Evolutionary conservation across 1,284 basidiomycete genomes (phyloP).

Genomic region (Trichosporon faecale): DNA sequence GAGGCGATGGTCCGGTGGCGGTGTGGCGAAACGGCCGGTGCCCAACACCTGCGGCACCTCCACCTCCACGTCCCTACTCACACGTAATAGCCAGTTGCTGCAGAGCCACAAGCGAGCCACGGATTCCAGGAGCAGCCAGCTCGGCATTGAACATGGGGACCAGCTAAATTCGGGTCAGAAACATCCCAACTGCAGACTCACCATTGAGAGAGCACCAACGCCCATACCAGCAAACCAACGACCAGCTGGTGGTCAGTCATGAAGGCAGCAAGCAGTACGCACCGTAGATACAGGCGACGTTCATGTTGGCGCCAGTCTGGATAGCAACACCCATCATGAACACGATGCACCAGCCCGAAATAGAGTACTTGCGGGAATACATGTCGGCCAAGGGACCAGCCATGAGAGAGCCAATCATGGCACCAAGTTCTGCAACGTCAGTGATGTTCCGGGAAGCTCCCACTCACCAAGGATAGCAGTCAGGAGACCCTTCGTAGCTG

Average conservation of each 20-base stretch:
- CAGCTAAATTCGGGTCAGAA: constrained; percentile 14
- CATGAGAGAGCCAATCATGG: constrained; percentile 43
- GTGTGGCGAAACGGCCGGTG: neutral
- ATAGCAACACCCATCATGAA: constrained; percentile 47
- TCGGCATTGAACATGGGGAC: constrained; percentile 65
- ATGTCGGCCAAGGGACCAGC: constrained; percentile 47
- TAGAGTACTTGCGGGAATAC: constrained; percentile 45
- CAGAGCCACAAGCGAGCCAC: constrained; percentile 73
- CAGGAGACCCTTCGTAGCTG: constrained; percentile 35
- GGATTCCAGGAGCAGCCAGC: constrained; percentile 74
- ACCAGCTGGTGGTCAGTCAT: constrained; percentile 21
- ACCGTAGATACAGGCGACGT: constrained; percentile 46
- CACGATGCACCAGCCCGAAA: constrained; percentile 46
- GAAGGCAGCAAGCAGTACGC: neutral
- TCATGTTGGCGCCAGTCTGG: constrained; percentile 40
- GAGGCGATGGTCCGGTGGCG: neutral
- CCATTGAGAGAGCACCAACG: constrained; percentile 49
- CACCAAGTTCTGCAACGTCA: constrained; percentile 37
- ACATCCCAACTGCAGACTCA: neutral
- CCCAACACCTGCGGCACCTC: too few relatives aligned
- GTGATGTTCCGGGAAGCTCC: neutral
- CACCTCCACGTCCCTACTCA: constrained; percentile 53
- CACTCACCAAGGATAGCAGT: constrained; percentile 41
- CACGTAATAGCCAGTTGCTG: constrained; percentile 78
- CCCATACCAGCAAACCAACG: constrained; percentile 50